These are phyloP conservation scores for Candida michaelii DNA, from an alignment of 805 yeast species.

Conservation along the genomic window DNA sequence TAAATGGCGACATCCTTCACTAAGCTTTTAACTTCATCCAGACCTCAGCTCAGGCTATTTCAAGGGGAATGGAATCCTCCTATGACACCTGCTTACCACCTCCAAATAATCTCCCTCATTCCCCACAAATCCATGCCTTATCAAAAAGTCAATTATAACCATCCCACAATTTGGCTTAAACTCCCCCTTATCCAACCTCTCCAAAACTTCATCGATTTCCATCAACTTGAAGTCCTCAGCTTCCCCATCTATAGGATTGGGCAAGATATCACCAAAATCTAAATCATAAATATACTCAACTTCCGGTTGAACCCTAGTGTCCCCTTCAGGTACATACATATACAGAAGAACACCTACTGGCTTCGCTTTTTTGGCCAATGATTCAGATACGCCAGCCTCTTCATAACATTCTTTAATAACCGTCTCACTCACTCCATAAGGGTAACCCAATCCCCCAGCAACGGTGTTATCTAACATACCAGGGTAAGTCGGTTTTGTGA, in stretches of 20 bases:
- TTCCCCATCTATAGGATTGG: slow-evolving; percentile 52
- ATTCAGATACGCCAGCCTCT: slow-evolving; percentile 76
- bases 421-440: slow-evolving; percentile 73
- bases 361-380: slow-evolving; percentile 47
- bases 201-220: slow-evolving; percentile 55
- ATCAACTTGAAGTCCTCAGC: slow-evolving; percentile 67
- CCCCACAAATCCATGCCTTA: slow-evolving; percentile 77
- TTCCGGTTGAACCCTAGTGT: slow-evolving; percentile 81
- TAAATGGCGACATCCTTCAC: no score
- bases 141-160: slow-evolving; percentile 76
- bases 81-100: slow-evolving; percentile 60
- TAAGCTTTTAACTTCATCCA: no score
- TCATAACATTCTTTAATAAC: slow-evolving; percentile 83
- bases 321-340: slow-evolving; percentile 41
- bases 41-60: no score
- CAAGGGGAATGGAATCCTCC: slow-evolving; percentile 68
- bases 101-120: slow-evolving; percentile 70
- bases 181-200: slow-evolving; percentile 51
- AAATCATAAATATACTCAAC: slow-evolving; percentile 80
- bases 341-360: slow-evolving; percentile 72
- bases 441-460: slow-evolving; percentile 92
- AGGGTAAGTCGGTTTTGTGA: slow-evolving; percentile 83
- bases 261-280: slow-evolving; percentile 51
- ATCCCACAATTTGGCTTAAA: slow-evolving; percentile 91
- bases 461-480: slow-evolving; percentile 89